Conservation (phyloP, 352 stramenopile species). For the Pythium diclinum region DNA sequence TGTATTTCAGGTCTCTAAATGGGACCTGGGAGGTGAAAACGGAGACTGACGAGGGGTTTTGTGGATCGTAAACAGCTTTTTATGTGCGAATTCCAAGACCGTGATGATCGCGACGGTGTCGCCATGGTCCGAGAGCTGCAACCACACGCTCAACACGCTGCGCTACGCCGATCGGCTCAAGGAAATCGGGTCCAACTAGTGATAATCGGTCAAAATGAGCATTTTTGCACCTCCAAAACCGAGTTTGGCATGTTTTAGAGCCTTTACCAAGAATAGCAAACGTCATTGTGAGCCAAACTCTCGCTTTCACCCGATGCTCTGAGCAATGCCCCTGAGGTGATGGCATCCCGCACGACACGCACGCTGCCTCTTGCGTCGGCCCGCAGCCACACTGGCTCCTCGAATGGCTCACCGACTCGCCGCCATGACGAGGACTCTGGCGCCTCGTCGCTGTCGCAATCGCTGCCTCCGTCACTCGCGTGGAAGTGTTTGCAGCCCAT, state of each 20-base stretch:
- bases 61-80: constrained; percentile 57
- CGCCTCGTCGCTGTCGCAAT: neutral
- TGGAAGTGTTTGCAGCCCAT: constrained; percentile 21
- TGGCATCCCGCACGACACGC: neutral
- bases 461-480: neutral
- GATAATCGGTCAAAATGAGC: neutral
- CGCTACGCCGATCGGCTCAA: constrained; percentile 96
- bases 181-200: constrained; percentile 49
- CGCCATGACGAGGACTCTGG: neutral
- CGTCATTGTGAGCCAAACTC: neutral
- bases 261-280: neutral
- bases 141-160: constrained; percentile 96
- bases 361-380: neutral
- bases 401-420: neutral
- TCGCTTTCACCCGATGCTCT: neutral
- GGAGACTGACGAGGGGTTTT: no score
- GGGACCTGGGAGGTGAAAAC: no score
- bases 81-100: constrained; percentile 89
- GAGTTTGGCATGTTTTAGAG: constrained; percentile 2
- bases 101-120: constrained; percentile 95
- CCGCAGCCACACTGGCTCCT: neutral
- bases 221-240: neutral
- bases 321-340: neutral
- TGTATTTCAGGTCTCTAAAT: neutral
- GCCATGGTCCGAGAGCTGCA: constrained; percentile 90